These are phyloP conservation scores for Hypoxylon sp. DNA, from an alignment of 2,329 filamentous ascomycete species.

Conservation along the genomic window DNA sequence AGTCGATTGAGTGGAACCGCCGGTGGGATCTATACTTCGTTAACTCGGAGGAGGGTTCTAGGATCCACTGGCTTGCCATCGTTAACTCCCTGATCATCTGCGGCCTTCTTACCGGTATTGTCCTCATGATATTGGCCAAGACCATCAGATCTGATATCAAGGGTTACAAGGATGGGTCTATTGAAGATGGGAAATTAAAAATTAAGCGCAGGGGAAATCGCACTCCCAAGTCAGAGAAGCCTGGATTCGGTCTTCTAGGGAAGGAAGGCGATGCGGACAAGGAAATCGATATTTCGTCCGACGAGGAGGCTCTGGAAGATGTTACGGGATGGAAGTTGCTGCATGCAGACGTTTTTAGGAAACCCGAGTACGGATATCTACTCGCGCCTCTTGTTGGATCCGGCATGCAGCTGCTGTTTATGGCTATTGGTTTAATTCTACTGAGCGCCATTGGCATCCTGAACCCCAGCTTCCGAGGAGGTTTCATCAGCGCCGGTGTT, in stretches of 20 bases:
- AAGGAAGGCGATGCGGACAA: conserved; percentile 67
- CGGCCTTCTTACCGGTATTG: conserved; percentile 81
- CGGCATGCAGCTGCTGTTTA: conserved; percentile 88
- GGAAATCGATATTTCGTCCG: conserved; percentile 71
- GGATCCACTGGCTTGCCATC: conserved; percentile 90
- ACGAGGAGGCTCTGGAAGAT: conserved; percentile 83
- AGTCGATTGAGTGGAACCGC: conserved; percentile 83
- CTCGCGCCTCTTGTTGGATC: conserved; percentile 87
- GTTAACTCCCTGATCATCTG: conserved; percentile 89
- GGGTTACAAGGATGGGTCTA: conserved; percentile 74
- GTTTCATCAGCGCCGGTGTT: conserved; percentile 86
- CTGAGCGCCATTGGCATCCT: conserved; percentile 82
- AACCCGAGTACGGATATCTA: conserved; percentile 77
- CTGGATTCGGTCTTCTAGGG: conserved; percentile 70
- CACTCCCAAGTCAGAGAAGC: conserved; percentile 68
- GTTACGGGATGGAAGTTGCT: conserved; percentile 90
- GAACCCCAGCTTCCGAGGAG: conserved; percentile 90
- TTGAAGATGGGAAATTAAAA: conserved; percentile 76
- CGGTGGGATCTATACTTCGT: conserved; percentile 93
- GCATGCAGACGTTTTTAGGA: conserved; percentile 88
- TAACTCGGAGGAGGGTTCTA: conserved; percentile 84
- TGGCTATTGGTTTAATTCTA: conserved; percentile 79
- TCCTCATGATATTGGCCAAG: conserved; percentile 84
- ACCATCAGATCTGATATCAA: conserved; percentile 86
- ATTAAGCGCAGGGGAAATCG: conserved; percentile 64